phyloP scores from a whole-genome alignment of 805 yeast genomes.

The Barnettozyma sp. region DNA sequence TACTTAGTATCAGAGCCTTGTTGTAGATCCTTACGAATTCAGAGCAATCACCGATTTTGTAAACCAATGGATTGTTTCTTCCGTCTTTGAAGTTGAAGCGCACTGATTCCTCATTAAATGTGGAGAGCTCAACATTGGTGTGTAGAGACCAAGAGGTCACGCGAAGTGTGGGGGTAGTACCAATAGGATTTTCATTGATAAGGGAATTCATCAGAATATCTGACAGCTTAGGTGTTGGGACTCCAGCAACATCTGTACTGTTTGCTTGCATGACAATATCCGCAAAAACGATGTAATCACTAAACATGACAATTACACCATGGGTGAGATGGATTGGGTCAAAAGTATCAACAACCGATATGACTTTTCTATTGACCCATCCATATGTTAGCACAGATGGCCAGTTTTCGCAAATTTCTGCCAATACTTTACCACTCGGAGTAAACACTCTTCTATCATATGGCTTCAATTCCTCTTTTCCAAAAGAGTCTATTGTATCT shows the following conservation, averaged over 20 bases:
- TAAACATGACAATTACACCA: constrained; percentile 68
- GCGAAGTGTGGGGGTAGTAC: constrained; percentile 55
- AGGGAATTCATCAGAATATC: constrained; percentile 87
- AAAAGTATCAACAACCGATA: constrained; percentile 56
- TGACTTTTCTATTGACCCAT: constrained; percentile 82
- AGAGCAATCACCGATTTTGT: constrained; percentile 22
- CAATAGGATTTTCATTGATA: constrained; percentile 76
- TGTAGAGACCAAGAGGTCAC: constrained; percentile 67
- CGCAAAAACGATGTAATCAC: constrained; percentile 68
- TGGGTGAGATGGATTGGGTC: constrained; percentile 29
- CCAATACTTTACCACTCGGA: constrained; percentile 82
- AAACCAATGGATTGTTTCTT: constrained; percentile 17
- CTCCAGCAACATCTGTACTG: constrained; percentile 14
- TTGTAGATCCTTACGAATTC: constrained; percentile 51
- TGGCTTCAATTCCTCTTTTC: constrained; percentile 43
- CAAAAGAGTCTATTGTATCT: constrained; percentile 77
- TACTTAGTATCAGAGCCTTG: constrained; percentile 67
- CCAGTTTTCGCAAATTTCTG: constrained; percentile 83
- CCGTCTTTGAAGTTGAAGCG: constrained; percentile 27
- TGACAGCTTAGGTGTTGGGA: constrained; percentile 48
- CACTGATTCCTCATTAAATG: constrained; percentile 27
- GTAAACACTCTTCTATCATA: constrained; percentile 70
- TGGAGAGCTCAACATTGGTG: constrained; percentile 44
- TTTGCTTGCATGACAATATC: constrained; percentile 28
- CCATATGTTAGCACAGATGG: constrained; percentile 82